phyloP scores from a whole-genome alignment of 306 rosid genomes.

The Gastrolobium bilobum region DNA sequence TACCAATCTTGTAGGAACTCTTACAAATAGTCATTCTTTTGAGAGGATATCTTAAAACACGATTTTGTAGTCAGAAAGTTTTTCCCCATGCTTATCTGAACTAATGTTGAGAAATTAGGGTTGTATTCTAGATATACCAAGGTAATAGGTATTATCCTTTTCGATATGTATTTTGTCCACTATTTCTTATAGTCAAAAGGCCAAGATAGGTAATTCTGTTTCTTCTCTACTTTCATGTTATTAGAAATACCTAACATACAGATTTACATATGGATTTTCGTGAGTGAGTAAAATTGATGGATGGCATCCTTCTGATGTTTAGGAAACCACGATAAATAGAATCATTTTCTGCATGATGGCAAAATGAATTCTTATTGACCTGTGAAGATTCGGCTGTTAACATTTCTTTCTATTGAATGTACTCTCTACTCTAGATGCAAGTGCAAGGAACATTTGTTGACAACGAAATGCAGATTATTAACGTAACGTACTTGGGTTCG shows the following conservation, averaged over 20 bases:
- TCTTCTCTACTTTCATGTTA: conserved; percentile 12
- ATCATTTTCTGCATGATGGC: conserved; percentile 7
- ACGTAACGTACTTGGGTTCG: not conserved
- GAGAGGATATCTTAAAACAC: conserved; percentile 53
- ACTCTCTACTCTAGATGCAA: not conserved
- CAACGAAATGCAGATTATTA: conserved; percentile 4
- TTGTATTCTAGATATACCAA: conserved; percentile 46
- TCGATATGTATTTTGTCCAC: conserved; percentile 33
- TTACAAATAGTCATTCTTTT: conserved; percentile 57
- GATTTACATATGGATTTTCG: not conserved
- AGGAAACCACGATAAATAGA: not conserved
- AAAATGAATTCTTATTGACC: conserved; percentile 11
- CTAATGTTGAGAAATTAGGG: conserved; percentile 60
- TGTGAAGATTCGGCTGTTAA: conserved; percentile 7
- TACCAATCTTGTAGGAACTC: conserved; percentile 54
- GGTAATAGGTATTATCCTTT: conserved; percentile 46
- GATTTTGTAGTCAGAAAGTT: conserved; percentile 72
- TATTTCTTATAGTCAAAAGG: conserved; percentile 21
- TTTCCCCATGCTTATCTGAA: conserved; percentile 64
- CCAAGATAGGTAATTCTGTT: not conserved
- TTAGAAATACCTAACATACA: conserved; percentile 30
- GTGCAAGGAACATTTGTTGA: conserved; percentile 14
- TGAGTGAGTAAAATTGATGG: conserved; percentile 19
- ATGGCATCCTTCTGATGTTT: conserved; percentile 13
- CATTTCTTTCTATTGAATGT: not conserved